A percentile compares a stretch with the other conserved stretches of the same genome.
phyloP scores from a whole-genome alignment of 2,329 filamentous ascomycete genomes.

The Aspergillus pseudonomiae region DNA sequence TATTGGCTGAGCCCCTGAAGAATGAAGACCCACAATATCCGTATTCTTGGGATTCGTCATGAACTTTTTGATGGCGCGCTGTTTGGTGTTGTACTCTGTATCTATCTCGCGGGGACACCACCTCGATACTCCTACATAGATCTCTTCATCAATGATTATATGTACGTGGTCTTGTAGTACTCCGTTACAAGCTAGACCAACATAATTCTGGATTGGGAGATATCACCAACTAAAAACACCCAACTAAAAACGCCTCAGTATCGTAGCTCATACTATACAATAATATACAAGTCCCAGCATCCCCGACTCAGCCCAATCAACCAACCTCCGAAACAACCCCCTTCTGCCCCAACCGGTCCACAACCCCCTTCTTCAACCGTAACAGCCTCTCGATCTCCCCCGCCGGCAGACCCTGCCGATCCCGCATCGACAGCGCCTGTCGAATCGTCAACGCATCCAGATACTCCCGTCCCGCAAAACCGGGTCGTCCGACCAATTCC shows the following conservation, averaged over 20 bases:
- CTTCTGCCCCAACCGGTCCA: constrained; percentile 41
- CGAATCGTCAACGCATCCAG: constrained; percentile 55
- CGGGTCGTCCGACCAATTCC: constrained; percentile 48
- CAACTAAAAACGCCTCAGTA: not conserved
- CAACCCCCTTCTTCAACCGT: constrained; percentile 48
- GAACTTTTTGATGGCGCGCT: not conserved
- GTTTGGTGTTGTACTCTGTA: not conserved
- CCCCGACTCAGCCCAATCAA: constrained; percentile 1
- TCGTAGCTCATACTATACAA: constrained; percentile 10
- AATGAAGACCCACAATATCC: not conserved
- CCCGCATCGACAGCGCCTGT: constrained; percentile 53
- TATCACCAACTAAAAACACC: not conserved
- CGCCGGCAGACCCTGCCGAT: constrained; percentile 40
- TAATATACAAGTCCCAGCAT: constrained; percentile 5
- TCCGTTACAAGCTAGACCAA: not conserved
- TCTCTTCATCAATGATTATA: too few species aligned
- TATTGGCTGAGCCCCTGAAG: not conserved
- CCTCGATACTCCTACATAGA: too few species aligned
- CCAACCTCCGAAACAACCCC: constrained; percentile 34
- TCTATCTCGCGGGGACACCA: too few species aligned
- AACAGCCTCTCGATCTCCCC: constrained; percentile 50
- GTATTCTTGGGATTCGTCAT: not conserved
- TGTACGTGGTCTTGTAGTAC: too few species aligned
- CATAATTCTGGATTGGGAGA: too few species aligned
- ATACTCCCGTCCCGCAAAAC: constrained; percentile 47